Evolutionary conservation across 495 filamentous ascomycete species (phyloP).

Genomic region (Penicillium chermesinum): DNA sequence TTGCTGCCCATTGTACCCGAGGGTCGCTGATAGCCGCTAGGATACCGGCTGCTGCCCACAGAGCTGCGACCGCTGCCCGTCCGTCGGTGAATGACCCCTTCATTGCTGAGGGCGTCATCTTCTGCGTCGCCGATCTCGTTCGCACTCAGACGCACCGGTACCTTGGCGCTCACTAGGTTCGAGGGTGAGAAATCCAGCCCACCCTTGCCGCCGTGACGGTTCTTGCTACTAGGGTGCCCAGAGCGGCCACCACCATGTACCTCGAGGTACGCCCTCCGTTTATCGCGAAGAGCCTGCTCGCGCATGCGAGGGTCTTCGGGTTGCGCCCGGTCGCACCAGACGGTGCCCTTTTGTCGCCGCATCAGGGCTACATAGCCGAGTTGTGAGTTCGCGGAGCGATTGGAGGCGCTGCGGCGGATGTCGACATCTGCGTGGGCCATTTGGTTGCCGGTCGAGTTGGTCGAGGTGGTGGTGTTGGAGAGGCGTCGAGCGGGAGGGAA

Average conservation of each 20-base stretch:
- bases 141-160: constrained; percentile 87
- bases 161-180: constrained; percentile 68
- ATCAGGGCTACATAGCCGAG: constrained; percentile 88
- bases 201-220: constrained; percentile 69
- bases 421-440: constrained; percentile 48
- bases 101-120: constrained; percentile 55
- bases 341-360: constrained; percentile 93
- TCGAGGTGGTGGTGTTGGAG: constrained; percentile 72
- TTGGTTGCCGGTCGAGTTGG: constrained; percentile 43
- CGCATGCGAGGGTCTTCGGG: constrained; percentile 81
- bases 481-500: constrained; percentile 54
- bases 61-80: constrained; percentile 78
- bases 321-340: constrained; percentile 96
- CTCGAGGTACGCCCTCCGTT: constrained; percentile 76
- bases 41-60: constrained; percentile 60
- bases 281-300: constrained; percentile 75
- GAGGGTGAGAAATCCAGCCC: constrained; percentile 66
- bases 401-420: constrained; percentile 72
- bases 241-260: constrained; percentile 56
- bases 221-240: constrained; percentile 70
- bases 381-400: constrained; percentile 51
- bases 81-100: constrained; percentile 60
- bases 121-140: constrained; percentile 88
- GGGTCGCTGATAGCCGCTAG: constrained; percentile 47
- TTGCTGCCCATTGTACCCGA: constrained; percentile 62